Percentiles rank a stretch among this genome's conserved stretches.
Conservation (phyloP, 1,284 basidiomycete genomes). For the Cryptococcus sp. region DNA sequence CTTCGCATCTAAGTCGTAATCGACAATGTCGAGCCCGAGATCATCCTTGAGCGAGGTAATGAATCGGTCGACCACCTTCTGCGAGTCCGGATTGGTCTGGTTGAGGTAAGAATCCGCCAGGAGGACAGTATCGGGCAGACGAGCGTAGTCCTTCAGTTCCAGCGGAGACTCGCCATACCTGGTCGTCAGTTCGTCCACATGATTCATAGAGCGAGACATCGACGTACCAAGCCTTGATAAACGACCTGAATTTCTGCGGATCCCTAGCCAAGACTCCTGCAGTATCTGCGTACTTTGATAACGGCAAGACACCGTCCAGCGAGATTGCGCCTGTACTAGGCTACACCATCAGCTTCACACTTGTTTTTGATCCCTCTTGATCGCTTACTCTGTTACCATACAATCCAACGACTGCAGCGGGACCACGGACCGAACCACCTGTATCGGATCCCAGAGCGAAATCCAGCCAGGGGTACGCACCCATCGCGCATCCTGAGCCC, state of each 20-base stretch:
- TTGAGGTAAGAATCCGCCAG: constrained; percentile 37
- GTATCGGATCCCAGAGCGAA: constrained; percentile 49
- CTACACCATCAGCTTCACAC: not conserved
- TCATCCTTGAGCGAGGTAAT: constrained; percentile 40
- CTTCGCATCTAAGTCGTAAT: too few species aligned
- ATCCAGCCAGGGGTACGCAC: constrained; percentile 48
- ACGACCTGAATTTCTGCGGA: constrained; percentile 19
- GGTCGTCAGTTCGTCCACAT: too few species aligned
- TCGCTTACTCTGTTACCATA: constrained; percentile 35
- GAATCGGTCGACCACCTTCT: constrained; percentile 42
- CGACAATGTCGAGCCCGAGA: too few species aligned
- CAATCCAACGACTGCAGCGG: constrained; percentile 46
- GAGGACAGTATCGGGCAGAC: constrained; percentile 36
- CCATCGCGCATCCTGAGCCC: constrained; percentile 47
- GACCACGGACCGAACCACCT: constrained; percentile 43
- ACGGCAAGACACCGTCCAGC: constrained; percentile 47
- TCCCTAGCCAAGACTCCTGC: constrained; percentile 30
- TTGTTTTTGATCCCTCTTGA: not conserved
- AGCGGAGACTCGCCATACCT: too few species aligned
- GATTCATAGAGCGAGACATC: too few species aligned
- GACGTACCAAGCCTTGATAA: constrained; percentile 1
- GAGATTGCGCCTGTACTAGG: constrained; percentile 34
- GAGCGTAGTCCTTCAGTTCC: constrained; percentile 12
- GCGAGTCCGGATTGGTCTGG: constrained; percentile 11
- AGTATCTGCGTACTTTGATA: constrained; percentile 34